A percentile compares a stretch with the other conserved stretches of the same genome.
phyloP scores from a whole-genome alignment of 2,329 filamentous ascomycete genomes.

The Cladosporium cucumerinum region DNA sequence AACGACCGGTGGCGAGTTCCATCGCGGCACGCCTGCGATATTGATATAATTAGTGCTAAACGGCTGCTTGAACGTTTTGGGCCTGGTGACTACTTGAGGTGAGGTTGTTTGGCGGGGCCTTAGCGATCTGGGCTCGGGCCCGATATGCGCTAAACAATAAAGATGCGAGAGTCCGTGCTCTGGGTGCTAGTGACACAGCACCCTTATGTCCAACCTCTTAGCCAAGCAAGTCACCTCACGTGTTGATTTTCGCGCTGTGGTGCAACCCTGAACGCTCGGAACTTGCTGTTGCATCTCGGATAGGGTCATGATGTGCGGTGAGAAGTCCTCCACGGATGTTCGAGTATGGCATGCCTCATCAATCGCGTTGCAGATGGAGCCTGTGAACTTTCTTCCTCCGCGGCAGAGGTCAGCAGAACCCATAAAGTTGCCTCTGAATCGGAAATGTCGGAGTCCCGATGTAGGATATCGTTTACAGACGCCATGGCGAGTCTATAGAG shows the following conservation, averaged over 20 bases:
- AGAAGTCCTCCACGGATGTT: not conserved
- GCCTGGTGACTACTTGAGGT: not conserved
- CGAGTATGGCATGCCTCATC: not conserved
- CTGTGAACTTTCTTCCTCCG: not conserved
- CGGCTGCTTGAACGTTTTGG: slow-evolving; percentile 8
- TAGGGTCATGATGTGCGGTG: not conserved
- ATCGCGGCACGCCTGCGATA: not conserved
- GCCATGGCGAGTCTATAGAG: not conserved
- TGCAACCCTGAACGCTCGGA: not conserved
- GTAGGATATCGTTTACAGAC: not conserved
- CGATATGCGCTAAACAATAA: not conserved
- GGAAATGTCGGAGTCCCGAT: not conserved
- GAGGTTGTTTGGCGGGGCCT: not conserved
- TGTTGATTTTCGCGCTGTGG: not conserved
- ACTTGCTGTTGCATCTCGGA: not conserved
- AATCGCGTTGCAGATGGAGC: not conserved
- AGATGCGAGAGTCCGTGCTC: not conserved
- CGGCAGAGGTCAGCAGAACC: not conserved
- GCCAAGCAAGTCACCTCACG: not conserved
- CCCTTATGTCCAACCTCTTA: not conserved
- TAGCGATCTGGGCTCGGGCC: not conserved
- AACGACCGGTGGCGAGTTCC: not conserved
- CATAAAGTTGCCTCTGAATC: not conserved
- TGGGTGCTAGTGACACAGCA: not conserved
- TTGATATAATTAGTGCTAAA: not conserved